These are phyloP conservation scores for Haplosporangium sp. DNA, from an alignment of 371 early-diverging fungal species.

Conservation along the genomic window DNA sequence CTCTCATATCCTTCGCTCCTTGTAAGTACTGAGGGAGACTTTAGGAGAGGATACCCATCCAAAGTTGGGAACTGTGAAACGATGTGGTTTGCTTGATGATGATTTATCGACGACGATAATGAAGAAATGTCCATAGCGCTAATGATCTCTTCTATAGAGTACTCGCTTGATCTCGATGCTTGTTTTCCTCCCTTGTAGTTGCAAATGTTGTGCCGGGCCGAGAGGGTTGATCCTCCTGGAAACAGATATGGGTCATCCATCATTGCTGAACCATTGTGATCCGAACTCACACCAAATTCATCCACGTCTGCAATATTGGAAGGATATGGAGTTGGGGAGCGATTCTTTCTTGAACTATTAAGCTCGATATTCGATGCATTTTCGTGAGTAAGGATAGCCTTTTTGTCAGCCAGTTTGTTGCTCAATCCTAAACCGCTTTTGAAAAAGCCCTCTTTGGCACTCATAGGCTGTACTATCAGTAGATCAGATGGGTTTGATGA, in stretches of 20 bases:
- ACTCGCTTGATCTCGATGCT: background rate
- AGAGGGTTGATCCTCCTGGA: background rate
- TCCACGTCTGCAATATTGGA: slow-evolving; percentile 6
- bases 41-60: slow-evolving; percentile 34
- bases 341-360: slow-evolving; percentile 12
- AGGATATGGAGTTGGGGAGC: slow-evolving; percentile 40
- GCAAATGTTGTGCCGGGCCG: background rate
- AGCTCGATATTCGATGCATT: background rate
- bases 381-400: background rate
- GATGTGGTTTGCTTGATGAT: background rate
- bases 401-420: background rate
- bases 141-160: slow-evolving; percentile 14
- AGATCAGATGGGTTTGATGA: background rate
- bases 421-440: slow-evolving; percentile 17
- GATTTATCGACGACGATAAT: background rate
- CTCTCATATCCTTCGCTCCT: background rate
- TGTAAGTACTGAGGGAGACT: slow-evolving; percentile 17
- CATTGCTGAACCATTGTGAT: background rate
- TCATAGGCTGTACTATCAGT: background rate
- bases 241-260: slow-evolving; percentile 1
- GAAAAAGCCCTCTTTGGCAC: slow-evolving; percentile 20
- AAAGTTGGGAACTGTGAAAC: slow-evolving; percentile 27
- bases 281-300: slow-evolving; percentile 10
- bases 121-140: slow-evolving; percentile 5
- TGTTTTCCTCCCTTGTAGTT: background rate